Base-by-base conservation (phyloP, 805 yeast species). In the Starmerella apis region DNA sequence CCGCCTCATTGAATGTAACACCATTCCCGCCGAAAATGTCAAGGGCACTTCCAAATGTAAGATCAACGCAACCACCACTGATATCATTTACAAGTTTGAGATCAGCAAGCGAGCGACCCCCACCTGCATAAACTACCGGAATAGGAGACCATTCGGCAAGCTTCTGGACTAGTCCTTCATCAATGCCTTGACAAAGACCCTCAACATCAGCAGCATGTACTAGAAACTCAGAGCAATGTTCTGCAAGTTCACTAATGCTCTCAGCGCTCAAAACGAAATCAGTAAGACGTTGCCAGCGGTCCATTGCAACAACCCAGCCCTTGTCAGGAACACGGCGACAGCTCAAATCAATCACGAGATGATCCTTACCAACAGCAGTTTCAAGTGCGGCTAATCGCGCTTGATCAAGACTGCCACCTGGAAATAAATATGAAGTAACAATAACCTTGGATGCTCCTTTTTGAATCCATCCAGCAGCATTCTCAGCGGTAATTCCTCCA, bases 151-250 rank as follows among this genome's bases (percentile, higher is more conserved):
- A 92, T 56, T 81, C 78, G 20, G 86, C 86, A 36, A 92, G 69
- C 49, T 74, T 74, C 24, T 52, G 50, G 4, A 92, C 96, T 38
- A 92, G 70, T 16, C 79, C 76, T 61, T 80, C 80, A 61, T 92
- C 99, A 30, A 92, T 84, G 0, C 99, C 99, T 37, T 78, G 75
- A 64, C 98, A 92, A 16, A 92, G 71, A 0, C 99, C 99, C 67
- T 92, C 99, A 3, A 92, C 97, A 66, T 92, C 98, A 0, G 98
- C 99, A 3, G 98, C 98, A 68, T 92, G 99, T 16, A 92, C 81
- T 48, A 92, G 69, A 61, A 90, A 85, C 67, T 92, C 98, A 56
- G 78, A 75, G 60, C 96, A 86, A 66, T 81, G 85, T 44, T 70
- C 49, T 8, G 81, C 67, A 35, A 92, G 71, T 43, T 65, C 53